Evolutionary conservation across 164 flowering plant species (phyloP).

Genomic region (Chimonanthus praecox): DNA sequence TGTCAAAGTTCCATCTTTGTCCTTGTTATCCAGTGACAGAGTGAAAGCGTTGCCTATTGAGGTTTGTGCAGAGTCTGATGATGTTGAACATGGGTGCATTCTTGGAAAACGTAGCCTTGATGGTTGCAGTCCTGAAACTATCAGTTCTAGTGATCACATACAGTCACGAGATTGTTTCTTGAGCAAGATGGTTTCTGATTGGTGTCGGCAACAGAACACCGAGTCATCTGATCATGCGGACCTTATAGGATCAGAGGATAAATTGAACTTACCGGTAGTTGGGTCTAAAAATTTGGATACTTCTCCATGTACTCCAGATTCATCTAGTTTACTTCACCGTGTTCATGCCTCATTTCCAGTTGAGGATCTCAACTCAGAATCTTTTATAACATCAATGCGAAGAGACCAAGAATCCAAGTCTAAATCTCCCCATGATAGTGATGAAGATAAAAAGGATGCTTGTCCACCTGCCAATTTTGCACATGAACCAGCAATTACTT

Average conservation of each 20-base stretch:
- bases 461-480: conserved; percentile 5
- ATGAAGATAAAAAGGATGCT: conserved; percentile 1
- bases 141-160: conserved; percentile 5
- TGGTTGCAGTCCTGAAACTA: conserved; percentile 6
- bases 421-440: conserved; percentile 5
- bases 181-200: neutral
- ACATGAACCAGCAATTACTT: conserved; percentile 5
- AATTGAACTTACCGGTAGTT: conserved; percentile 8
- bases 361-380: conserved; percentile 5
- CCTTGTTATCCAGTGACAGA: conserved; percentile 2
- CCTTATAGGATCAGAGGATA: conserved; percentile 8
- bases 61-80: conserved; percentile 12
- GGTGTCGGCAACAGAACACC: conserved; percentile 9
- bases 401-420: conserved; percentile 7
- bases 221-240: conserved; percentile 10
- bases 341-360: conserved; percentile 2
- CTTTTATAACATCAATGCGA: conserved; percentile 1
- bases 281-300: neutral
- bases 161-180: conserved; percentile 11
- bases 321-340: conserved; percentile 7
- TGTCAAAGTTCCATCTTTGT: conserved; percentile 13
- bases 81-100: conserved; percentile 9
- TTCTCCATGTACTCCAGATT: neutral
- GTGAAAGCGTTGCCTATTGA: conserved; percentile 4
- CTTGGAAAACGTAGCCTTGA: conserved; percentile 3